These are phyloP conservation scores for Alternaria angustiovoidea DNA, from an alignment of 2,329 filamentous ascomycete species.

Conservation along the genomic window DNA sequence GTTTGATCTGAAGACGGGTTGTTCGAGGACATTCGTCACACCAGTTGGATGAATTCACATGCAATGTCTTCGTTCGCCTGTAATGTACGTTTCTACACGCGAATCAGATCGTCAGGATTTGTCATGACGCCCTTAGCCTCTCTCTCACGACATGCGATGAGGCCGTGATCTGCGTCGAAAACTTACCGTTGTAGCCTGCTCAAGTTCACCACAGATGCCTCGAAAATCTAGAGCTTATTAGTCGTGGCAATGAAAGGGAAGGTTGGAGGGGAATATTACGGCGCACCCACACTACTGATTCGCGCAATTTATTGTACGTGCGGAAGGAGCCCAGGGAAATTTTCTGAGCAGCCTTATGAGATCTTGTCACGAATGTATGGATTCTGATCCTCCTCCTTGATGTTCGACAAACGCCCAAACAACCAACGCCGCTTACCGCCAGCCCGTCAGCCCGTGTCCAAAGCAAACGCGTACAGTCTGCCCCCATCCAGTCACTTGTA, in stretches of 20 bases:
- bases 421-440: neutral
- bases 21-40: neutral
- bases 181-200: neutral
- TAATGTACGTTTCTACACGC: neutral
- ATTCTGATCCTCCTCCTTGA: neutral
- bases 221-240: neutral
- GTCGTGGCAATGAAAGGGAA: neutral
- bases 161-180: neutral
- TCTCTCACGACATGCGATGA: neutral
- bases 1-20: neutral
- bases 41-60: neutral
- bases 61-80: neutral
- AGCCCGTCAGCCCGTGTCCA: neutral
- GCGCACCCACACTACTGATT: neutral
- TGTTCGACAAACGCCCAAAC: neutral
- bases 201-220: neutral
- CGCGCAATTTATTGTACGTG: neutral
- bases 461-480: neutral
- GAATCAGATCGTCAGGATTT: neutral
- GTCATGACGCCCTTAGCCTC: neutral
- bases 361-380: neutral
- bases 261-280: neutral
- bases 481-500: neutral
- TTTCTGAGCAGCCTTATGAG: neutral
- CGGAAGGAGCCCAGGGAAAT: neutral